Conservation (phyloP, 441 rosid genomes). For the Syzygium malaccense region DNA sequence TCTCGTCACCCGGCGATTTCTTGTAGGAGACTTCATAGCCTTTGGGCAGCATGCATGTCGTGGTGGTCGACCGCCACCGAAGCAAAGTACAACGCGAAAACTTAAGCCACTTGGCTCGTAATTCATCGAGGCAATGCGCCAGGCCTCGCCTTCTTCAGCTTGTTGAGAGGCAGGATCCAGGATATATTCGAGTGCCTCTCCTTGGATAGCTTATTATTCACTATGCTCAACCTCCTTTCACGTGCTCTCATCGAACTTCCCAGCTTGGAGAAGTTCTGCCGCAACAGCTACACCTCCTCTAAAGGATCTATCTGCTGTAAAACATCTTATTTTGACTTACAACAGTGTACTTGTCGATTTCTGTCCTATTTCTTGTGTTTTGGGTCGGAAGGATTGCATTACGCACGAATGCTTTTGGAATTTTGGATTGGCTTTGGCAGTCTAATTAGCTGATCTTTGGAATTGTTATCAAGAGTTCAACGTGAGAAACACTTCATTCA, state of each 20-base stretch:
- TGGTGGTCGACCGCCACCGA: neutral
- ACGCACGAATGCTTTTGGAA: neutral
- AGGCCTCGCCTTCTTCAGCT: neutral
- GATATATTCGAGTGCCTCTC: neutral
- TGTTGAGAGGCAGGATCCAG: neutral
- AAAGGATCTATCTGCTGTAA: neutral
- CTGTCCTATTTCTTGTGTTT: neutral
- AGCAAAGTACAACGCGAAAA: neutral
- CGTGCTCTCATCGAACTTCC: neutral
- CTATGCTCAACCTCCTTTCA: neutral
- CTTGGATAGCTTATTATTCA: neutral
- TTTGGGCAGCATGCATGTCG: neutral
- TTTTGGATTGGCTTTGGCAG: neutral
- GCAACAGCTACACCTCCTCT: neutral
- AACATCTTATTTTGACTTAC: neutral
- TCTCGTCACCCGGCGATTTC: neutral
- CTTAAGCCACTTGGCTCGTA: neutral
- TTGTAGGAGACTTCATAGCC: neutral
- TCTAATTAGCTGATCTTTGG: neutral
- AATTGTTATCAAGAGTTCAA: neutral
- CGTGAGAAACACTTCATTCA: neutral
- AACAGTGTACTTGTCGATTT: neutral
- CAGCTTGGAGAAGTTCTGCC: too few species aligned
- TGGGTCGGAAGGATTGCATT: neutral
- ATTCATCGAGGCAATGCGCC: accelerated